A percentile compares a stretch with the other conserved stretches of the same genome.
phyloP scores from a whole-genome alignment of 495 filamentous ascomycete genomes.

The Entonaema liquescens region DNA sequence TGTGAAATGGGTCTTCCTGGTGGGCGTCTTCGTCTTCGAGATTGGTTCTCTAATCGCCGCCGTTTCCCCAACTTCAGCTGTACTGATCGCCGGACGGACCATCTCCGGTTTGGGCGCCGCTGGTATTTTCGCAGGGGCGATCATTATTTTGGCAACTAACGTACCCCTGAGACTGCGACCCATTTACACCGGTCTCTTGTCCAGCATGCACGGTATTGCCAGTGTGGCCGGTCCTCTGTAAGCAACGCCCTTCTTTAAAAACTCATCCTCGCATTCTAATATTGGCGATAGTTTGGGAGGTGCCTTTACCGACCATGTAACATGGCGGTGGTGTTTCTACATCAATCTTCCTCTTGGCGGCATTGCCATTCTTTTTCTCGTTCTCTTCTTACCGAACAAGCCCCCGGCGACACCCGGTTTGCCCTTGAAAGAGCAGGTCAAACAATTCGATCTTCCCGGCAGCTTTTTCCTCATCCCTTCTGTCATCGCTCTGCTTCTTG shows the following conservation, averaged over 20 bases:
- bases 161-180: slow-evolving; percentile 48
- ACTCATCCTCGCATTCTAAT: slow-evolving; percentile 8
- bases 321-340: slow-evolving; percentile 65
- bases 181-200: slow-evolving; percentile 15
- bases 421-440: slow-evolving; percentile 50
- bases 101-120: slow-evolving; percentile 58
- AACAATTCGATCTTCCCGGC: slow-evolving; percentile 46
- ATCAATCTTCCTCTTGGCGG: slow-evolving; percentile 72
- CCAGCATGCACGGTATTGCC: slow-evolving; percentile 16
- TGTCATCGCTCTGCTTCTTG: slow-evolving; percentile 70
- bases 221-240: slow-evolving; percentile 33
- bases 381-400: slow-evolving; percentile 57
- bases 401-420: slow-evolving; percentile 34
- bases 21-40: slow-evolving; percentile 53
- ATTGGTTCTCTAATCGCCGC: slow-evolving; percentile 49
- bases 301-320: slow-evolving; percentile 69
- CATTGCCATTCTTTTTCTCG: slow-evolving; percentile 57
- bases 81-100: slow-evolving; percentile 61
- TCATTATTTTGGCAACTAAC: slow-evolving; percentile 56
- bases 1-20: slow-evolving; percentile 56
- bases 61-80: slow-evolving; percentile 16
- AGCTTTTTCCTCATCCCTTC: slow-evolving; percentile 53
- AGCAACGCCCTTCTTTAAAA: background rate
- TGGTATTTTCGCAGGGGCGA: slow-evolving; percentile 56
- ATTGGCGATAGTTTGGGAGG: slow-evolving; percentile 57